Base-by-base conservation (phyloP, 176 grass and related monocot genomes). In the Aegilops speltoides region DNA sequence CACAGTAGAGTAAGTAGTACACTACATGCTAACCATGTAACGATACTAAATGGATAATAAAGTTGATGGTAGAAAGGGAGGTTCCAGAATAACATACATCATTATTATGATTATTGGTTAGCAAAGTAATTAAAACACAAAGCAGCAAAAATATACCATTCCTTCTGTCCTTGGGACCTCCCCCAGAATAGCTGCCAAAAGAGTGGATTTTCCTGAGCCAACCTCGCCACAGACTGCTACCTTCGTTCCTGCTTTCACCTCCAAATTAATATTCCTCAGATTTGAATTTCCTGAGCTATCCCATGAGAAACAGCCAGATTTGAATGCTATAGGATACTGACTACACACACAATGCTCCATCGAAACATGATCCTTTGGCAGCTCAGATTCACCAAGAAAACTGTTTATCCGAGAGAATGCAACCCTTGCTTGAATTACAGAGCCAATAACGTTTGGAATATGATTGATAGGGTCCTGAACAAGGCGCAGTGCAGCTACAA, bases 191-290 rank as follows among this genome's bases (percentile, higher is more conserved):
- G 87, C 89, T 75, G 82, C 89, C 48, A 92, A 68, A 79, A 94
- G 87, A 77, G 87, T 91, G n/a, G 89, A 94, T 83, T 94, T 94
- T 70, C 93, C 93, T 3, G 89, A 94, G 24, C 93, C 93, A 82
- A 94, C 93, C 84, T 94, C 87, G 71, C 89, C 93, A 76, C 93
- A 94, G 31, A 94, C 83, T 67, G 89, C 89, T 68, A 94, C 69
- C 71, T 94, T 94, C 5, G 82, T 78, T 40, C 90, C 81, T 61
- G 68, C 23, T 74, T 88, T 91, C 43, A 94, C 84, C 25, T 80
- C 82, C 64, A 94, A 83, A 88, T 85, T 87, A n/a, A 94, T 79
- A 85, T 85, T 87, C 69, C 45, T 91, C 71, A 91, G 63, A 80
- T 82, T 87, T 37, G 89, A 81, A 62, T 84, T 91, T 38, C 34